Conservation (phyloP, 1,284 basidiomycete genomes). For the Apiotrichum gamsii region DNA sequence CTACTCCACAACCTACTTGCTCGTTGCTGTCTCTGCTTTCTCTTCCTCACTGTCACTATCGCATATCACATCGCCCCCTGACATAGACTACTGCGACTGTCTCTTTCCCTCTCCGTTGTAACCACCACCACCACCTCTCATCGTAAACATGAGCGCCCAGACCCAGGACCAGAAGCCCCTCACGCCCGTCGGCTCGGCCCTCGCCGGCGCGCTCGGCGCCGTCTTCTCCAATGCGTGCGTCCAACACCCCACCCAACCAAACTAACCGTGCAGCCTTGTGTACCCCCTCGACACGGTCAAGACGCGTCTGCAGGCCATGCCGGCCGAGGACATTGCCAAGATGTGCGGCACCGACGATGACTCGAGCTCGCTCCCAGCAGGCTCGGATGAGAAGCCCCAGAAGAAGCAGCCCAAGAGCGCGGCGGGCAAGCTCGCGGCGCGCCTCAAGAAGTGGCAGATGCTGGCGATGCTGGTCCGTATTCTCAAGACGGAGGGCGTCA, state of each 20-base stretch:
- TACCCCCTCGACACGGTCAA: constrained; percentile 97
- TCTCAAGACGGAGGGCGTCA: constrained; percentile 68
- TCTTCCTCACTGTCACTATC: no score
- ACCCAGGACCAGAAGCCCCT: constrained; percentile 44
- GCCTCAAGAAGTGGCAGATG: constrained; percentile 49
- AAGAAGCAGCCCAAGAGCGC: constrained; percentile 47
- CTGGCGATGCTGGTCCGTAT: constrained; percentile 62
- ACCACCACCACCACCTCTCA: no score
- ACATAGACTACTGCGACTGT: no score
- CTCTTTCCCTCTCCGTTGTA: not conserved
- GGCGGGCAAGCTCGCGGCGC: constrained; percentile 8
- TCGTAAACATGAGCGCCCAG: not conserved
- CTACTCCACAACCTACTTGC: no score
- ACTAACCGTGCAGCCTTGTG: constrained; percentile 58
- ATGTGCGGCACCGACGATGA: constrained; percentile 4
- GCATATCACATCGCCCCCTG: no score
- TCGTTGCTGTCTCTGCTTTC: no score
- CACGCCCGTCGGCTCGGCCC: constrained; percentile 84
- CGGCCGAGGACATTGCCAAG: constrained; percentile 17
- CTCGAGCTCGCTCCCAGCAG: constrained; percentile 4
- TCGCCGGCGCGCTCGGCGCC: constrained; percentile 90
- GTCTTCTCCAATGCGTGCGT: constrained; percentile 88
- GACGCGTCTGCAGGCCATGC: constrained; percentile 80
- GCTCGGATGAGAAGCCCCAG: constrained; percentile 5
- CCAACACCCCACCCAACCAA: no score